Base-by-base conservation (phyloP, 2,329 filamentous ascomycete genomes). In the Aspergillus arachidicola region DNA sequence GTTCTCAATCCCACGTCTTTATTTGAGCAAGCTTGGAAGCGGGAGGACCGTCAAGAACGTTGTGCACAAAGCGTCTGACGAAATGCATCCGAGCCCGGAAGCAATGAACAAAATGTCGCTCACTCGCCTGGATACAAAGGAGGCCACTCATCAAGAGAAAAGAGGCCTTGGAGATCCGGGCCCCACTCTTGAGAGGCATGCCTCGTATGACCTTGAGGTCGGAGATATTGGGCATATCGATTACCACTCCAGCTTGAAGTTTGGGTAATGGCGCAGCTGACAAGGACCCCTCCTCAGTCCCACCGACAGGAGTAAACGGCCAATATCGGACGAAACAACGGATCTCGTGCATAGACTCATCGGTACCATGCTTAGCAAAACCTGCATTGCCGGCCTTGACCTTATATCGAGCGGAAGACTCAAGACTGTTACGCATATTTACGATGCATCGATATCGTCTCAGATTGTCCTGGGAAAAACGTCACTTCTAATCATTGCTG, bases 1-100 rank as follows among this genome's bases (percentile, higher is more conserved):
- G 4, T 65, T 69, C 32, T 64, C 67, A 7, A 43, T 69, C 6
- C 63, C 64, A 11, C 62, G 65, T 9, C 61, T 68, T 43, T 61
- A 64, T 9, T 57, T 66, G 23, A 60, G 64, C 11, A 62, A 54
- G 14, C 53, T 64, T 1, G 45, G 56, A 12, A 64, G 55, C 46
- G 62, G 66, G 30, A 68, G 62, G 45, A 26, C 32, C 9, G 30
- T 60, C 23, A 34, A 50, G 50, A 12, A 11, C n/a, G 12, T 57
- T 1, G 36, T 46, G 21, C 41, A 57, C 19, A 36, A 10, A 11
- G 53, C 19, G 48, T 10, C 26, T 23, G 50, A 38, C 26, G 34
- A 23, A 38, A 50, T 23, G 38, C 41, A 11, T 43, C 53, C 28
- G 10, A 60, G 51, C 21, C 38, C 55, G 12, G 61, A 63, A 26